A percentile compares a stretch with the other conserved stretches of the same genome.
These are phyloP conservation scores for Porcisia hertigi DNA, from an alignment of 208 protist genomes.

Conservation along the genomic window DNA sequence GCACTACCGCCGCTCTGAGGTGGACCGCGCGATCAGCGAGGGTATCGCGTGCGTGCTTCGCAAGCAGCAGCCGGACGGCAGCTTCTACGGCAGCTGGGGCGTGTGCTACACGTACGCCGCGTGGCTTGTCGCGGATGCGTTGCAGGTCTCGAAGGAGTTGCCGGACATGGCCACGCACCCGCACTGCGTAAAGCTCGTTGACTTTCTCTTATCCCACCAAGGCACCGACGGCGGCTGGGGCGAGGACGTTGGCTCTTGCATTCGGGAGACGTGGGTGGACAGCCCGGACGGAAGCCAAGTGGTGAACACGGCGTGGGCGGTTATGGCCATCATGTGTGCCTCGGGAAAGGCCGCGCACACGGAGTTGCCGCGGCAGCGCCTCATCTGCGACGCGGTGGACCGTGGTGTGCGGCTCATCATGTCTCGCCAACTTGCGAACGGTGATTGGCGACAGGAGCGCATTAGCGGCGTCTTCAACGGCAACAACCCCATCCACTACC, in stretches of 20 bases:
- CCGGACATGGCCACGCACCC: slow-evolving; percentile 71
- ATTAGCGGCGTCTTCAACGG: slow-evolving; percentile 98
- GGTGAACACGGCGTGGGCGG: slow-evolving; percentile 96
- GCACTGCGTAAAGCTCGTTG: slow-evolving; percentile 74
- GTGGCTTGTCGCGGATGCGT: slow-evolving; percentile 95
- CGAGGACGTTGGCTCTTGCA: slow-evolving; percentile 93
- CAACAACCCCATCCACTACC: slow-evolving; percentile 98
- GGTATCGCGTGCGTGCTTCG: slow-evolving; percentile 87
- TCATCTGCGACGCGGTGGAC: slow-evolving; percentile 69
- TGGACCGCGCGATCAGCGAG: slow-evolving; percentile 85
- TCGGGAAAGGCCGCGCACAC: slow-evolving; percentile 32
- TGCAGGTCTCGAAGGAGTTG: slow-evolving; percentile 75
- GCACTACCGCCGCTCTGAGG: slow-evolving; percentile 86
- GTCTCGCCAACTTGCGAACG: slow-evolving; percentile 78
- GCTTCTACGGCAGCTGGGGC: slow-evolving; percentile 96
- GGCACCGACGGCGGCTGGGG: slow-evolving; percentile 95
- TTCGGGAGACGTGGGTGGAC: slow-evolving; percentile 87
- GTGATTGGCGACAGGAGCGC: slow-evolving; percentile 93
- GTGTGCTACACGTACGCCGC: slow-evolving; percentile 98
- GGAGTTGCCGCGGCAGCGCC: slow-evolving; percentile 17
- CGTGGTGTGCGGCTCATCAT: slow-evolving; percentile 85
- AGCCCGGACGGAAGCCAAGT: slow-evolving; percentile 91
- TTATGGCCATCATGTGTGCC: slow-evolving; percentile 93
- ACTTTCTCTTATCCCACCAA: slow-evolving; percentile 95
- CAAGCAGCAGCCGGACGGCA: slow-evolving; percentile 91